These are phyloP conservation scores for Nitzschia sp. DNA, from an alignment of 108 stramenopile genomes.

Conservation along the genomic window DNA sequence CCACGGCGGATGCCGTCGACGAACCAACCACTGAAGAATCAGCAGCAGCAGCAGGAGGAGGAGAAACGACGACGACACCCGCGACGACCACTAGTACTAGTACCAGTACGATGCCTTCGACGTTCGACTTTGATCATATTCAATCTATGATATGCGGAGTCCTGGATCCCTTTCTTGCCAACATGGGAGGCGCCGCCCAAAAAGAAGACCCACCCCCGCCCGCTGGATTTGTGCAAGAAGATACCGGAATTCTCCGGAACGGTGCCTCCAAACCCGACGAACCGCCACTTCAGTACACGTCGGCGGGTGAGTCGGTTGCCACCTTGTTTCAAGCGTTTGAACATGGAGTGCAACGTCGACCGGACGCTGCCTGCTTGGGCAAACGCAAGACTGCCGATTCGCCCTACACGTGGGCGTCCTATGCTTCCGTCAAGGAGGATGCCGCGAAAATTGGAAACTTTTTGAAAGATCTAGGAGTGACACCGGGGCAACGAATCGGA, in stretches of 20 bases:
- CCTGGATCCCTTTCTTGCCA: not conserved
- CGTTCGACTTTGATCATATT: not conserved
- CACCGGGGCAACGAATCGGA: not conserved
- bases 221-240: not conserved
- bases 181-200: not conserved
- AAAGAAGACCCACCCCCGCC: not conserved
- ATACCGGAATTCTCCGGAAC: not conserved
- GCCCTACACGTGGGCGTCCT: not conserved
- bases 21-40: no score
- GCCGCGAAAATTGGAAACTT: conserved; percentile 8
- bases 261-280: not conserved
- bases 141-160: not conserved
- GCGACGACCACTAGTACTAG: no score
- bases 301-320: not conserved
- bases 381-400: not conserved
- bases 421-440: not conserved
- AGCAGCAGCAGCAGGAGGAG: not conserved
- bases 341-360: not conserved
- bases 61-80: no score
- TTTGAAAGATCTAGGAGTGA: not conserved
- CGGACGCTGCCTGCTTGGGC: not conserved
- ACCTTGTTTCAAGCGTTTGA: not conserved
- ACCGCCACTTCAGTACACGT: not conserved
- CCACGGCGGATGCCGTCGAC: no score
- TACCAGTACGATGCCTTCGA: no score